Conservation (phyloP, 1,284 basidiomycete species). For the Neolentinus lepideus region DNA sequence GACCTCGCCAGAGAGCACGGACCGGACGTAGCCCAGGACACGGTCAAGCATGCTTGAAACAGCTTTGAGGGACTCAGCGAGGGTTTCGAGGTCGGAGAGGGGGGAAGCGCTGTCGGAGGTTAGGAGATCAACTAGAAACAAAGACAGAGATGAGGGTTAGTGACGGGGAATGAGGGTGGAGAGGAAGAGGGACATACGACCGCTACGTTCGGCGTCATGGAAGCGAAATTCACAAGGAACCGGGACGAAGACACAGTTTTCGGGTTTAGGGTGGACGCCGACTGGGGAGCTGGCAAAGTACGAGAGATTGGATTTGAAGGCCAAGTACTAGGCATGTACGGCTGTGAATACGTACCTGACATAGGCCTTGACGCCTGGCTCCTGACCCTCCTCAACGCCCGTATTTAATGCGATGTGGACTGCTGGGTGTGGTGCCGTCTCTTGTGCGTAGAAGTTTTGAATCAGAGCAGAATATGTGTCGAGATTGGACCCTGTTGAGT, state of each 20-base stretch:
- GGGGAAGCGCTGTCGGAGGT: constrained; percentile 38
- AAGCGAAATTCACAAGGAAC: constrained; percentile 80
- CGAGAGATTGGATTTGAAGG: constrained; percentile 8
- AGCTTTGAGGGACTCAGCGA: constrained; percentile 66
- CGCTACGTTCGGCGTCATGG: constrained; percentile 77
- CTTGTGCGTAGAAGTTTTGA: constrained; percentile 96
- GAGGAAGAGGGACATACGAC: constrained; percentile 50
- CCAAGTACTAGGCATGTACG: constrained; percentile 8
- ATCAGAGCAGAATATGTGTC: constrained; percentile 97
- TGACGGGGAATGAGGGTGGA: not conserved
- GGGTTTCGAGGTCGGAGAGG: constrained; percentile 54
- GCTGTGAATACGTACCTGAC: constrained; percentile 51
- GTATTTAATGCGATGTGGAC: constrained; percentile 94
- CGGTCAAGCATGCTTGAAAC: constrained; percentile 80
- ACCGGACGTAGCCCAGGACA: constrained; percentile 82
- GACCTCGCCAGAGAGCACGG: constrained; percentile 73
- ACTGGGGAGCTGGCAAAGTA: constrained; percentile 58
- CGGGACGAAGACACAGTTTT: constrained; percentile 90
- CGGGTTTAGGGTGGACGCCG: constrained; percentile 81
- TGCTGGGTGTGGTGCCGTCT: constrained; percentile 84
- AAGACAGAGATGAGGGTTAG: not conserved
- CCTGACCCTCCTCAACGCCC: constrained; percentile 61
- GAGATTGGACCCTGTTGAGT: constrained; percentile 84
- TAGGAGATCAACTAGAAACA: constrained; percentile 71
- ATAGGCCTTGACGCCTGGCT: constrained; percentile 84